Conservation (phyloP, 805 yeast species). For the Yarrowia yakushimensis region DNA sequence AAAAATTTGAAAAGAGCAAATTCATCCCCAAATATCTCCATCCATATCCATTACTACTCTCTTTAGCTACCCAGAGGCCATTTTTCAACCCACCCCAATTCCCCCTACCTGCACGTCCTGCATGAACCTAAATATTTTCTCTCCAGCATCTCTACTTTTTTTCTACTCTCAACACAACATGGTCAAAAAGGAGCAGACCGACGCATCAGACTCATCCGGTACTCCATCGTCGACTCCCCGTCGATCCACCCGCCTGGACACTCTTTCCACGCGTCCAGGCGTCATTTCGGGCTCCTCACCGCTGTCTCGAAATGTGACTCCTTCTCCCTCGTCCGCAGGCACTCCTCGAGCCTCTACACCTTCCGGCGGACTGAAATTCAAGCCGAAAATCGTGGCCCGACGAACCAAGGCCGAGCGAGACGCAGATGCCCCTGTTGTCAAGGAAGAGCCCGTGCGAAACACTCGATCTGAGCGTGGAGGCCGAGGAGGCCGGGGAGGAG, state of each 20-base stretch:
- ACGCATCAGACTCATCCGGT: neutral
- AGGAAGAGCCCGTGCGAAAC: slow-evolving; percentile 24
- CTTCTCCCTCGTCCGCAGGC: neutral
- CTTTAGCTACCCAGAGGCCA: no score
- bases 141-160: neutral
- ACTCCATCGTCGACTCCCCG: neutral
- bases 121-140: slow-evolving; percentile 16
- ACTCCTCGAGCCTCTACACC: slow-evolving; percentile 23
- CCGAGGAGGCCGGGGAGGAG: slow-evolving; percentile 29
- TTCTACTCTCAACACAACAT: neutral
- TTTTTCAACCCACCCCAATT: neutral
- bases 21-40: no score
- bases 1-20: no score
- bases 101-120: neutral
- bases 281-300: slow-evolving; percentile 20
- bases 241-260: slow-evolving; percentile 27
- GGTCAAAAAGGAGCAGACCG: slow-evolving; percentile 11
- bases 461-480: slow-evolving; percentile 15
- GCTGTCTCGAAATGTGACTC: slow-evolving; percentile 7
- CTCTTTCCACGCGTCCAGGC: slow-evolving; percentile 27
- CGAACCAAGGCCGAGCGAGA: slow-evolving; percentile 81
- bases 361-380: slow-evolving; percentile 48
- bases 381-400: slow-evolving; percentile 84
- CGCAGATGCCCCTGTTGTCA: slow-evolving; percentile 57
- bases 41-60: neutral